These are phyloP conservation scores for Cucurbita ficifolia DNA, from an alignment of 306 rosid species.

Conservation along the genomic window DNA sequence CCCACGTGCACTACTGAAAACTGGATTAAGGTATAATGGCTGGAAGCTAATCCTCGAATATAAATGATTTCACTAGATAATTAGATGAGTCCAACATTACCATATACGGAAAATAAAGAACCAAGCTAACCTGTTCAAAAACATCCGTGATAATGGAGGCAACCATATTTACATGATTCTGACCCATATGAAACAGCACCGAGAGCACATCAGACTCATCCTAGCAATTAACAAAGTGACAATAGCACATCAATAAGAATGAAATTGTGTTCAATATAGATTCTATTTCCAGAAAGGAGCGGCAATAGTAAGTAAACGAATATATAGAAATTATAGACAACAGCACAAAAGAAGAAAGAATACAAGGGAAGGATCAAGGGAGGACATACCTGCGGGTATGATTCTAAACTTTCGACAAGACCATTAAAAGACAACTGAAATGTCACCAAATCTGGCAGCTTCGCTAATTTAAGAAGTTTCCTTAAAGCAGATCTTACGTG, in stretches of 20 bases:
- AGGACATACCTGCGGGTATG: conserved; percentile 42
- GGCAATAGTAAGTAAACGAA: neutral
- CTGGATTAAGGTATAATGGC: no score
- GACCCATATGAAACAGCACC: conserved; percentile 55
- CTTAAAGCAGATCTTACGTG: conserved; percentile 41
- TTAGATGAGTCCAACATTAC: no score
- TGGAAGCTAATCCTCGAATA: neutral
- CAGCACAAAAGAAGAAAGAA: neutral
- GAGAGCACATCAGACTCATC: conserved; percentile 72
- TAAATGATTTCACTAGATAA: no score
- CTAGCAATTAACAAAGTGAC: conserved; percentile 23
- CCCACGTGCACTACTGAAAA: neutral
- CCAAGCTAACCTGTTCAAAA: conserved; percentile 40
- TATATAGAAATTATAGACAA: neutral
- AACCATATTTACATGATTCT: conserved; percentile 53
- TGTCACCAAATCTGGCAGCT: conserved; percentile 31
- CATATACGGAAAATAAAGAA: neutral
- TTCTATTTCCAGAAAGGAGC: neutral
- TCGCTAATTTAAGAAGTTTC: conserved; percentile 47
- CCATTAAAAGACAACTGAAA: conserved; percentile 43
- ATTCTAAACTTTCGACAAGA: conserved; percentile 45
- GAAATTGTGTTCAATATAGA: neutral
- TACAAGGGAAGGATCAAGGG: neutral
- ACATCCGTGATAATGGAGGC: conserved; percentile 25
- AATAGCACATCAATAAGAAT: neutral